phyloP scores from a whole-genome alignment of 306 rosid species.

The Notholithocarpus densiflorus region DNA sequence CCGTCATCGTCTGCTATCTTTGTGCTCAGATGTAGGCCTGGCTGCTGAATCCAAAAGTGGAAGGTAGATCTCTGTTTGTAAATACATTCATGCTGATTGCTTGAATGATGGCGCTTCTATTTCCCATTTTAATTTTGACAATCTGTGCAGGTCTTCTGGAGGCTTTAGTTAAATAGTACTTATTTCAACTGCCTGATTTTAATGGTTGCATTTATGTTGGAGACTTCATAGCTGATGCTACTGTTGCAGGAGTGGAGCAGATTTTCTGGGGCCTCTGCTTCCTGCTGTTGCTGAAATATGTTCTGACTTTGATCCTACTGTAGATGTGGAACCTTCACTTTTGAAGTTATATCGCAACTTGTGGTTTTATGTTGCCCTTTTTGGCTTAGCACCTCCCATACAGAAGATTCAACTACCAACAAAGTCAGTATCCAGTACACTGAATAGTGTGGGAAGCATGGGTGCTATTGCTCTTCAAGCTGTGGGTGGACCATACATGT shows the following conservation, averaged over 20 bases:
- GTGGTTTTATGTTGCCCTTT: constrained; percentile 96
- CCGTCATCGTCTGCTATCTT: constrained; percentile 87
- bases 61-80: constrained; percentile 51
- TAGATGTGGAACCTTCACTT: constrained; percentile 89
- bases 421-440: constrained; percentile 69
- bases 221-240: constrained; percentile 41
- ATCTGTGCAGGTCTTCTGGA: constrained; percentile 6
- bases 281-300: constrained; percentile 98
- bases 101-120: constrained; percentile 14
- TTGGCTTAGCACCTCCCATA: constrained; percentile 96
- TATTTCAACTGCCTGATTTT: constrained; percentile 13
- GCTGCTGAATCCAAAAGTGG: constrained; percentile 99
- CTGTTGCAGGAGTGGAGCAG: constrained; percentile 92
- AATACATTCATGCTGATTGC: constrained; percentile 8
- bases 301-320: constrained; percentile 87
- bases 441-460: constrained; percentile 80
- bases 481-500: constrained; percentile 94
- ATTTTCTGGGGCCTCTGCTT: constrained; percentile 93
- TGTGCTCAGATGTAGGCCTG: constrained; percentile 96
- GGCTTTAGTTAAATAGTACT: constrained; percentile 19
- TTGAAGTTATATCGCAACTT: constrained; percentile 92
- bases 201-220: constrained; percentile 22
- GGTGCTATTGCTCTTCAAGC: constrained; percentile 88
- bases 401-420: constrained; percentile 58
- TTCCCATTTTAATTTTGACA: constrained; percentile 9